phyloP scores from a whole-genome alignment of 2,329 filamentous ascomycete species.

The Capronia americana region DNA sequence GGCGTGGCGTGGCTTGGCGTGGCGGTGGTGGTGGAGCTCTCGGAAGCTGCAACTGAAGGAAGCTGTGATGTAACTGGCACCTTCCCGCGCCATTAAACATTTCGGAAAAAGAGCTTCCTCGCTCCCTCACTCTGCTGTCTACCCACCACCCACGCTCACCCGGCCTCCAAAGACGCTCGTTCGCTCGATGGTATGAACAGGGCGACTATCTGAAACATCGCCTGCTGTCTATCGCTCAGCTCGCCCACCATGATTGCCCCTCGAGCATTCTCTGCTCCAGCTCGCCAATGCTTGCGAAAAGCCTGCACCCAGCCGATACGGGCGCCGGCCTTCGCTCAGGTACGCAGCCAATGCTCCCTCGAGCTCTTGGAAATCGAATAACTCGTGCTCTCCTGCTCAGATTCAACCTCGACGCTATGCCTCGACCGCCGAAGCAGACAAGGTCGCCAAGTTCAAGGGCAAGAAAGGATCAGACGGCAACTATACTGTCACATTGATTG shows the following conservation, averaged over 20 bases:
- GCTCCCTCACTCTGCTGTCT: conserved; percentile 12
- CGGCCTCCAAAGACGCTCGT: conserved; percentile 1
- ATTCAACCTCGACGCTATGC: conserved; percentile 66
- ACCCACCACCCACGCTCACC: neutral
- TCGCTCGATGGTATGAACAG: conserved; percentile 30
- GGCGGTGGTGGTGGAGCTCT: neutral
- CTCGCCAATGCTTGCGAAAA: conserved; percentile 79
- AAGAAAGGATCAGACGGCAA: conserved; percentile 89
- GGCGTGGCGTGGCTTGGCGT: neutral
- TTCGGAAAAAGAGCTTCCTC: conserved; percentile 29
- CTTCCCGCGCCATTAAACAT: conserved; percentile 25
- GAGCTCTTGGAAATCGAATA: conserved; percentile 15
- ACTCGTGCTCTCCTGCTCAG: conserved; percentile 29
- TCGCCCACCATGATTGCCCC: conserved; percentile 76
- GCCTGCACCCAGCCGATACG: conserved; percentile 57
- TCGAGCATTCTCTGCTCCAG: conserved; percentile 76
- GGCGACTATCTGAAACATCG: conserved; percentile 41
- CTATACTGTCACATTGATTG: conserved; percentile 94
- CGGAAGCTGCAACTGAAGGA: neutral
- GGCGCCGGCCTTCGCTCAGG: conserved; percentile 62
- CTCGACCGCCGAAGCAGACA: conserved; percentile 60
- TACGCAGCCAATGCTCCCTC: conserved; percentile 49
- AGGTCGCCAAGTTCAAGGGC: conserved; percentile 92
- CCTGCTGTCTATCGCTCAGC: conserved; percentile 27
- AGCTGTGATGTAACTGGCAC: conserved; percentile 31